These are phyloP conservation scores for Yamadazyma dendronema DNA, from an alignment of 1,139 yeast genomes.

Conservation along the genomic window DNA sequence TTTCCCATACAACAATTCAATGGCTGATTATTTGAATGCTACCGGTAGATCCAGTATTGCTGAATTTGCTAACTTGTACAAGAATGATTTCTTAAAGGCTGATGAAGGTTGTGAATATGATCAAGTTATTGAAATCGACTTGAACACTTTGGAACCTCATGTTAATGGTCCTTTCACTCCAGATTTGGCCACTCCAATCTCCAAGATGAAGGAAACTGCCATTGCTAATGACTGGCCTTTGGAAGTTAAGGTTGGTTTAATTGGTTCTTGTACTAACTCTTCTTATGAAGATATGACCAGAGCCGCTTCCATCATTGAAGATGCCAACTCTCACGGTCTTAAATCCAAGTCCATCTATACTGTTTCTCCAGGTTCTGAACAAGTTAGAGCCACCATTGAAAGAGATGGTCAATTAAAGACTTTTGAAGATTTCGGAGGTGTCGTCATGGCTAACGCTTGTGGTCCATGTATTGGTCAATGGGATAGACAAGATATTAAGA, in stretches of 20 bases:
- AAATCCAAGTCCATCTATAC: conserved; percentile 88
- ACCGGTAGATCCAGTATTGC: conserved; percentile 85
- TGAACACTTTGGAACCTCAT: conserved; percentile 94
- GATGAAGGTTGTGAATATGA: conserved; percentile 96
- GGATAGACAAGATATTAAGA: conserved; percentile 96
- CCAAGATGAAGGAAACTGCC: conserved; percentile 88
- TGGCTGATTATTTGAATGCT: conserved; percentile 85
- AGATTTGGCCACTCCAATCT: conserved; percentile 96
- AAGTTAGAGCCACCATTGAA: conserved; percentile 96
- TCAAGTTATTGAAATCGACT: conserved; percentile 91
- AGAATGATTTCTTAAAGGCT: conserved; percentile 78
- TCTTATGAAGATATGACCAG: conserved; percentile 99
- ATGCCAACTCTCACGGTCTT: conserved; percentile 88
- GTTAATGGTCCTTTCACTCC: conserved; percentile 99
- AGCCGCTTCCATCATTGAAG: conserved; percentile 89
- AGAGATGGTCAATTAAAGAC: conserved; percentile 94
- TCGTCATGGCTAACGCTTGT: conserved; percentile 97
- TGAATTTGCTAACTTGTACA: conserved; percentile 73
- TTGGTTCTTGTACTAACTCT: conserved; percentile 99
- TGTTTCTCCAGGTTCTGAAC: conserved; percentile 99
- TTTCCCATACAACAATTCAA: conserved; percentile 93
- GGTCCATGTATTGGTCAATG: conserved; percentile 99
- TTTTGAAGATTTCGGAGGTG: conserved; percentile 91
- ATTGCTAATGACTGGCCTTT: conserved; percentile 89
- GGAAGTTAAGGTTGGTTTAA: conserved; percentile 92